Evolutionary conservation across 2,329 filamentous ascomycete species (phyloP), one percentile per base, ranked within the genome.

Genomic region (Capronia epimyces): DNA sequence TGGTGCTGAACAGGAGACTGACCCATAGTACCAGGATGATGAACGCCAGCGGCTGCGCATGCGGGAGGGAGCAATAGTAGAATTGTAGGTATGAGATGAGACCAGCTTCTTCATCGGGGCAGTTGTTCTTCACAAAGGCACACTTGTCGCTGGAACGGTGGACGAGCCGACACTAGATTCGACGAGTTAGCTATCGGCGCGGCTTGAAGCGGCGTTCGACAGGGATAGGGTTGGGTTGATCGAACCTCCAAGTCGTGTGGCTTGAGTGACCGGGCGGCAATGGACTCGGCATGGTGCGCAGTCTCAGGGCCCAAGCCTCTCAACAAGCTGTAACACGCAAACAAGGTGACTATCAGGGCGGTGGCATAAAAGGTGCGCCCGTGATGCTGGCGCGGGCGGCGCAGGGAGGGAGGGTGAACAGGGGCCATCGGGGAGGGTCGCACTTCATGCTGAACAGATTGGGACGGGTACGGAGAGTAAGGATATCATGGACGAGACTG

Each of bases 1-100:
- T 96, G 12, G 93, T 97, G 61, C 87, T 91, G 71, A 98, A 98
- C 6, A 98, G 81, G 48, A 97, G 73, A 31, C 81, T 86, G 5
- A 96, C 79, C 93, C 93, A 98, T 53, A 83, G 62, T 13, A 88
- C 78, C 40, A 98, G 75, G 36, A 95, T 73, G 18, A 75, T 66
- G 64, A 98, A 94, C n/a, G 87, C 89, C 40, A 95, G 58, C 1
- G 86, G 83, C 64, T 88, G 84, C 12, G 75, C 81, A 47, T 80
- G 69, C 48, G 76, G 74, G 27, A 95, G 75, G 37, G 74, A 73
- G 75, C 93, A 98, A 70, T 95, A 98, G 75, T 95, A 98, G 48
- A 97, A 76, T 16, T 83, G 78, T 41, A 97, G 80, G 69, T 98
- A 98, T 21, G 88, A 86, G 51, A 96, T 73, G 56, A 97, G 79